Evolutionary conservation across 208 protist genomes (phyloP).

Genomic region (Angomonas ambiguus): DNA sequence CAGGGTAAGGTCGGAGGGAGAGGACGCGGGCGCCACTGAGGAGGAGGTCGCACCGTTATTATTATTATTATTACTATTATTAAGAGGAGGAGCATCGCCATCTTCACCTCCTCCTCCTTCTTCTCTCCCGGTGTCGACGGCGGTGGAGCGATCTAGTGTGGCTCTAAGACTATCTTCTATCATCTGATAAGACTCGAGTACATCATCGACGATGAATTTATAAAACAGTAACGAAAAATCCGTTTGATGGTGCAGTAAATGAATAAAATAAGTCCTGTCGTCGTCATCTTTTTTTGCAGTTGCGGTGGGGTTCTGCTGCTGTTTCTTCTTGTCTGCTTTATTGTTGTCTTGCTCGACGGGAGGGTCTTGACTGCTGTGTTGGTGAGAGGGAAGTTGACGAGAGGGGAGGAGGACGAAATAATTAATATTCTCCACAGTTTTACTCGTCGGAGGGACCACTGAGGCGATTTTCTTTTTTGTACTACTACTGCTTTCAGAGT

Average conservation of each 20-base stretch:
- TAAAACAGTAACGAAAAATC: neutral
- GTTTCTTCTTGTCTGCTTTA: neutral
- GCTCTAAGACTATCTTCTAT: neutral
- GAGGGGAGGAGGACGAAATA: neutral
- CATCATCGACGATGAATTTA: constrained; percentile 4
- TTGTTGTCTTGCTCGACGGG: constrained; percentile 1
- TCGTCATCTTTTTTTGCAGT: neutral
- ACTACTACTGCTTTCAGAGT: neutral
- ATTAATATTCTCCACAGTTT: neutral
- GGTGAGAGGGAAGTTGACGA: neutral
- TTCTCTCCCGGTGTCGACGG: neutral
- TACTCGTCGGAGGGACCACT: neutral
- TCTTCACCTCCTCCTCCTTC: neutral
- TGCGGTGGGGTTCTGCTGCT: neutral
- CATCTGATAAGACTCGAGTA: neutral
- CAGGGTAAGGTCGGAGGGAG: neutral
- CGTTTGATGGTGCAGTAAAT: neutral
- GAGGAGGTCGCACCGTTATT: neutral
- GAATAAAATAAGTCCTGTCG: neutral
- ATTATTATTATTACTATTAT: constrained; percentile 1
- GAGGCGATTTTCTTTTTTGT: neutral
- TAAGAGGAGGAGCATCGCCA: too few species aligned
- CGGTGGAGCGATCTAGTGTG: neutral
- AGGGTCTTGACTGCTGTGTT: neutral
- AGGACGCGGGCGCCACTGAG: neutral